Evolutionary conservation across 2,329 filamentous ascomycete species (phyloP).

Genomic region (Colletotrichum brevisporum): DNA sequence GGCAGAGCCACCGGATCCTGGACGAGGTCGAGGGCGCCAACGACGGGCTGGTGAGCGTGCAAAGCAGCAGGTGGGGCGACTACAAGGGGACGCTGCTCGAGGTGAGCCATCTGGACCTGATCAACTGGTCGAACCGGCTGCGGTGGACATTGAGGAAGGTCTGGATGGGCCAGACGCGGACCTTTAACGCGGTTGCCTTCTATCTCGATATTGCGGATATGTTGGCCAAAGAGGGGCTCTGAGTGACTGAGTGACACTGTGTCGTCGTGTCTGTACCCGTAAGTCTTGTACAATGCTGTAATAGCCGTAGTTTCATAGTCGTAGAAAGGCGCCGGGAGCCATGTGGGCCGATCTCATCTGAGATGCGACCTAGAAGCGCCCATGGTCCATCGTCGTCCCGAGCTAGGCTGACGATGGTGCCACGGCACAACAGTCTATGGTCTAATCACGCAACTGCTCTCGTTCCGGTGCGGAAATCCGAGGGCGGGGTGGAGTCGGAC

Average conservation of each 20-base stretch:
- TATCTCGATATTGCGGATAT: slow-evolving; percentile 78
- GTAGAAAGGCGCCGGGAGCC: background rate
- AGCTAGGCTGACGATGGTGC: no score
- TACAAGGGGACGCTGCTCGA: slow-evolving; percentile 75
- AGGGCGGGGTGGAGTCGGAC: no score
- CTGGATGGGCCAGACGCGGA: slow-evolving; percentile 67
- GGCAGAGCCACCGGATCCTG: slow-evolving; percentile 66
- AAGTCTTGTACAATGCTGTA: background rate
- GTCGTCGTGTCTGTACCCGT: background rate
- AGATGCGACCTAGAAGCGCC: no score
- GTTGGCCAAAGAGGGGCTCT: slow-evolving; percentile 76
- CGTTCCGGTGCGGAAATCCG: no score
- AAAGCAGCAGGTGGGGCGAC: slow-evolving; percentile 72
- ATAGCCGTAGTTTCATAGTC: background rate
- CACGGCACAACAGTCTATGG: no score
- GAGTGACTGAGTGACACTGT: slow-evolving; percentile 19
- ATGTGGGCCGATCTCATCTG: background rate
- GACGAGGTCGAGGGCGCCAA: slow-evolving; percentile 69
- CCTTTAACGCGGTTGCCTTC: slow-evolving; percentile 77
- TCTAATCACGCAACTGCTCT: no score
- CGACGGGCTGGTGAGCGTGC: slow-evolving; percentile 77
- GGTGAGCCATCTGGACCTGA: slow-evolving; percentile 75
- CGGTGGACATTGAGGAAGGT: slow-evolving; percentile 67
- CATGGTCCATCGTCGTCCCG: no score
- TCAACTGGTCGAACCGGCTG: slow-evolving; percentile 77